These are phyloP conservation scores for Tausonia pullulans DNA, from an alignment of 1,284 basidiomycete species.

Conservation along the genomic window DNA sequence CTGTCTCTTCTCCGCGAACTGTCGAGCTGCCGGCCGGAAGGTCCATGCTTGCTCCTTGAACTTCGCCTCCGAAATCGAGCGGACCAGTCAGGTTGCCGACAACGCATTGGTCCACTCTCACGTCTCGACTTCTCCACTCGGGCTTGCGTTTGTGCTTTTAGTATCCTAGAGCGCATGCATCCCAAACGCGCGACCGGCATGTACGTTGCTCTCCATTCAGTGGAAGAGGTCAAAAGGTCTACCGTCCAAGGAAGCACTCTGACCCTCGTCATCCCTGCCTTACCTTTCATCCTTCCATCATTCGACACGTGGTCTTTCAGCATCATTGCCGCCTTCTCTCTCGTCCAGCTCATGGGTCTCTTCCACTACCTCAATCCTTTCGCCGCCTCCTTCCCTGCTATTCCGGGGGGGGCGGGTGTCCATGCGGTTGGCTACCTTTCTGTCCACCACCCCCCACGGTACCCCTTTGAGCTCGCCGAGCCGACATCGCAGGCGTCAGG, in stretches of 20 bases:
- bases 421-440: conserved; percentile 3
- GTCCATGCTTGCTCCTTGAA: neutral
- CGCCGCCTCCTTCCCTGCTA: neutral
- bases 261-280: conserved; percentile 60
- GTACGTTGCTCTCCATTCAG: conserved; percentile 64
- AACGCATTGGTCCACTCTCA: neutral
- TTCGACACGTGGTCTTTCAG: too few relatives aligned
- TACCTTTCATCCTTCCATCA: conserved; percentile 5
- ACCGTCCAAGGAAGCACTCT: conserved; percentile 47
- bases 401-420: neutral
- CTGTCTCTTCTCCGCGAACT: neutral
- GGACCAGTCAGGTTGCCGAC: too few relatives aligned
- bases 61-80: too few relatives aligned
- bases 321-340: too few relatives aligned
- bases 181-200: conserved; percentile 28
- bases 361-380: conserved; percentile 6
- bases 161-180: conserved; percentile 2
- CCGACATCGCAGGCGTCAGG: neutral
- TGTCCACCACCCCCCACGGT: neutral
- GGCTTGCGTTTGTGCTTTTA: conserved; percentile 3
- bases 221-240: conserved; percentile 60
- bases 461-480: neutral
- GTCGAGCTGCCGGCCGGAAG: neutral
- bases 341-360: neutral
- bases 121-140: neutral